Conservation (phyloP, 768 basidiomycete species). For the Rhizopogon vulgaris region DNA sequence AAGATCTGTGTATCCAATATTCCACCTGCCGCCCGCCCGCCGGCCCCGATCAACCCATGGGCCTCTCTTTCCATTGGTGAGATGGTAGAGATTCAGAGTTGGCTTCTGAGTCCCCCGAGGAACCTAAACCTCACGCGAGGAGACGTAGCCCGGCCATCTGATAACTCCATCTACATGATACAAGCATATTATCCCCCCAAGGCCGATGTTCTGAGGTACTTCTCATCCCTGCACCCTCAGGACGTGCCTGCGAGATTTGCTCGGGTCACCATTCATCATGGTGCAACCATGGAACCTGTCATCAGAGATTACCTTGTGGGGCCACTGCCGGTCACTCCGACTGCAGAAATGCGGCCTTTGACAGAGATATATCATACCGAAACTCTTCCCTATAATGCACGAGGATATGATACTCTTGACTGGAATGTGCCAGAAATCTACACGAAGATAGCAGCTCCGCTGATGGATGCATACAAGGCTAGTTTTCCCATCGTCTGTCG, state of each 20-base stretch:
- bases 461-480: constrained; percentile 38
- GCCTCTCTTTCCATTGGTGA: constrained; percentile 41
- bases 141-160: constrained; percentile 28
- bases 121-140: constrained; percentile 43
- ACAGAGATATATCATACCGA: constrained; percentile 48
- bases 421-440: constrained; percentile 24
- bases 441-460: constrained; percentile 25
- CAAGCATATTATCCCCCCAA: constrained; percentile 47
- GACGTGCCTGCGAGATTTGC: constrained; percentile 35
- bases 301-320: constrained; percentile 54
- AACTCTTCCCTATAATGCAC: constrained; percentile 50
- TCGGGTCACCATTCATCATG: constrained; percentile 46
- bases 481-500: constrained; percentile 6
- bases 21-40: constrained; percentile 30
- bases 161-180: constrained; percentile 47
- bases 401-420: constrained; percentile 28
- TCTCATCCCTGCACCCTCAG: constrained; percentile 27
- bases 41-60: constrained; percentile 46
- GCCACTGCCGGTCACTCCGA: constrained; percentile 40
- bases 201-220: constrained; percentile 38
- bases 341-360: constrained; percentile 35
- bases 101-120: constrained; percentile 37
- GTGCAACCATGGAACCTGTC: constrained; percentile 31
- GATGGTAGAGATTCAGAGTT: constrained; percentile 35
- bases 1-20: constrained; percentile 29